Evolutionary conservation across 2,329 filamentous ascomycete species (phyloP).

Genomic region (Microascus cirrosus): DNA sequence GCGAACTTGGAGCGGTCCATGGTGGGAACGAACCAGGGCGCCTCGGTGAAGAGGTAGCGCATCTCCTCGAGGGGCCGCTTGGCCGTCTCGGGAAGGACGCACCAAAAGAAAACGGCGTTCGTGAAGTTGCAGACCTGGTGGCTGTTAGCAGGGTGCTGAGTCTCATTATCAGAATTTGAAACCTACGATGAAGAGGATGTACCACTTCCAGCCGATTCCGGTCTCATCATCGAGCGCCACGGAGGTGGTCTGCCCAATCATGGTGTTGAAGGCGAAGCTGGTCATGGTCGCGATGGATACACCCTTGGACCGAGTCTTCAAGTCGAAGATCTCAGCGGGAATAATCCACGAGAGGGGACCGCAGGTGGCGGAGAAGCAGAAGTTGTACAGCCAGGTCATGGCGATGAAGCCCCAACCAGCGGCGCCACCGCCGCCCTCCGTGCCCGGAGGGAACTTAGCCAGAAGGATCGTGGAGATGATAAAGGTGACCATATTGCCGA

Average conservation of each 20-base stretch:
- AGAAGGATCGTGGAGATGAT: constrained; percentile 50
- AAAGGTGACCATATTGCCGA: constrained; percentile 61
- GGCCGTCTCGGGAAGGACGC: constrained; percentile 54
- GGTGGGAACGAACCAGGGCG: constrained; percentile 49
- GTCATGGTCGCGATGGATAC: constrained; percentile 65
- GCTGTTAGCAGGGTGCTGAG: constrained; percentile 20
- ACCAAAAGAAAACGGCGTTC: constrained; percentile 42
- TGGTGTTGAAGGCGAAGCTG: constrained; percentile 65
- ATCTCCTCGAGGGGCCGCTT: constrained; percentile 56
- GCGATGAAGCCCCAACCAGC: constrained; percentile 64
- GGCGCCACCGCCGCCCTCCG: constrained; percentile 27
- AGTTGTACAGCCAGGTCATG: constrained; percentile 71
- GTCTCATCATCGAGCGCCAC: constrained; percentile 31
- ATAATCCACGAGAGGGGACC: constrained; percentile 54
- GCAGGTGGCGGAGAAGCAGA: constrained; percentile 60
- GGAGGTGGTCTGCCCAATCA: constrained; percentile 56
- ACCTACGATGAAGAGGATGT: constrained; percentile 30
- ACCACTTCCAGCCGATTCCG: constrained; percentile 35
- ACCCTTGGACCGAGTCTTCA: constrained; percentile 61
- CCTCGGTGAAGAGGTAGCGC: constrained; percentile 55
- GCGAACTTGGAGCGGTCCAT: constrained; percentile 32
- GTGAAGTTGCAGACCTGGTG: constrained; percentile 47
- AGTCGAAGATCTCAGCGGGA: constrained; percentile 67
- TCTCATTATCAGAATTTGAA: neutral
- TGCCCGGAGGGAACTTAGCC: constrained; percentile 42